These are phyloP conservation scores for Colletotrichum nymphaeae DNA, from an alignment of 2,329 filamentous ascomycete species.

Conservation along the genomic window DNA sequence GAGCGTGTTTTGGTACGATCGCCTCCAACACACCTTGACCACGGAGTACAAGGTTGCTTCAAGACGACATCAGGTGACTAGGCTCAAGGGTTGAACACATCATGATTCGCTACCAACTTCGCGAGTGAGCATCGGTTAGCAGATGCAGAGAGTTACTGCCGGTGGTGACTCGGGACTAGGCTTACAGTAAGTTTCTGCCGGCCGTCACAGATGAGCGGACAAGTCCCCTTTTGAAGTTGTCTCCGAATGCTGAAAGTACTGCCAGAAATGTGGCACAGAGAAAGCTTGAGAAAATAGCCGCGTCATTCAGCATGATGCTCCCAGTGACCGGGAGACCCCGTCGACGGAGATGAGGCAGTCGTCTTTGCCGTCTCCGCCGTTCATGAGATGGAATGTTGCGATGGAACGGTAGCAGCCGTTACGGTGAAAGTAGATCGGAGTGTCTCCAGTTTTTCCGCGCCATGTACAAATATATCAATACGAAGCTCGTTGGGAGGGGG, in stretches of 20 bases:
- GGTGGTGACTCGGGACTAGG: not conserved
- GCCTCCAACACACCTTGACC: not conserved
- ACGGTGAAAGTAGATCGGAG: constrained; percentile 3
- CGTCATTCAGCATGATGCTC: constrained; percentile 16
- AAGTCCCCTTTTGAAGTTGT: constrained; percentile 13
- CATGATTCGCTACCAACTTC: not conserved
- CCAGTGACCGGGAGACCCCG: not conserved
- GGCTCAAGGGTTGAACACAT: not conserved
- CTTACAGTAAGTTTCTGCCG: constrained; percentile 3
- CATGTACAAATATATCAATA: not conserved
- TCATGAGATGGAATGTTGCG: constrained; percentile 14
- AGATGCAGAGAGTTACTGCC: not conserved
- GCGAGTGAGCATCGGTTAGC: not conserved
- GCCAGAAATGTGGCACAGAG: not conserved
- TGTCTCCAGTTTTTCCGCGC: not conserved
- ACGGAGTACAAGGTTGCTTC: not conserved
- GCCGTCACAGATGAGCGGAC: constrained; percentile 13
- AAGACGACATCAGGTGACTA: not conserved
- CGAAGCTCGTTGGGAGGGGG: not conserved
- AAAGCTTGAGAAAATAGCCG: constrained; percentile 15
- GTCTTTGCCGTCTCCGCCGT: constrained; percentile 4
- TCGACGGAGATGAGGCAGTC: not conserved
- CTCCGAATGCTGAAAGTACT: constrained; percentile 1
- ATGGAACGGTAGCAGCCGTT: constrained; percentile 23
- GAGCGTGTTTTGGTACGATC: not conserved